Base-by-base conservation (phyloP, 2,329 filamentous ascomycete species). In the Fusarium sp. region DNA sequence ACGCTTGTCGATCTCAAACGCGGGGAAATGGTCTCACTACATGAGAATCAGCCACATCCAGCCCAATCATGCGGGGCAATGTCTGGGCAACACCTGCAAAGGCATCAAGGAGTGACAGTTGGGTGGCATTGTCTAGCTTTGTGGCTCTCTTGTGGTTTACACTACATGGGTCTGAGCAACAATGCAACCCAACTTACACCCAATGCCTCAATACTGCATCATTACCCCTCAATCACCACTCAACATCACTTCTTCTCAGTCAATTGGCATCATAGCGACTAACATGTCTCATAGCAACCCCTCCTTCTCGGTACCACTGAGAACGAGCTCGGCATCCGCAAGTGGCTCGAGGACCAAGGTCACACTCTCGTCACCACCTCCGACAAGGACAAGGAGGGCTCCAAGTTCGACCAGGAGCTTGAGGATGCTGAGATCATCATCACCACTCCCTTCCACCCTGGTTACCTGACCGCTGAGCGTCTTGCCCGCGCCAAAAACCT, bases 401-500 rank as follows among this genome's bases (percentile, higher is more conserved):
- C 95, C 66, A 92, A 88, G 74, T 98, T 99, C 62, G 96, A 98
- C 83, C 88, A 94, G 85, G 93, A 99, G 85, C 89, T 99, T 57
- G 94, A 96, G 67, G 96, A 98, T 79, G 94, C 96, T 68, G 96
- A 99, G 84, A 87, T 99, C 83, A 98, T 99, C 88, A 98, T 99
- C 84, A 99, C 96, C 75, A 99, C 96, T 61, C 96, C 96, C 79
- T 98, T 98, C 91, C 95, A 98, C 87, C 95, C 95, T 56, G 96
- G 95, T 71, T 99, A 99, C 87, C 92, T 99, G 63, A 98, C 93
- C 49, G 93, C 93, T 56, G 95, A 98, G 86, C 94, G 96, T 79
- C 90, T 99, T 58, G 93, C 93, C 77, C 97, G 96, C 86, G 96
- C 96, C 74, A 98, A 98, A 92, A 98, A 99, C 62, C 92, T 99